Percentiles rank a stretch among this genome's conserved stretches.
These are phyloP conservation scores for Agaricus sinodeliciosus DNA, from an alignment of 768 basidiomycete genomes.

Conservation along the genomic window DNA sequence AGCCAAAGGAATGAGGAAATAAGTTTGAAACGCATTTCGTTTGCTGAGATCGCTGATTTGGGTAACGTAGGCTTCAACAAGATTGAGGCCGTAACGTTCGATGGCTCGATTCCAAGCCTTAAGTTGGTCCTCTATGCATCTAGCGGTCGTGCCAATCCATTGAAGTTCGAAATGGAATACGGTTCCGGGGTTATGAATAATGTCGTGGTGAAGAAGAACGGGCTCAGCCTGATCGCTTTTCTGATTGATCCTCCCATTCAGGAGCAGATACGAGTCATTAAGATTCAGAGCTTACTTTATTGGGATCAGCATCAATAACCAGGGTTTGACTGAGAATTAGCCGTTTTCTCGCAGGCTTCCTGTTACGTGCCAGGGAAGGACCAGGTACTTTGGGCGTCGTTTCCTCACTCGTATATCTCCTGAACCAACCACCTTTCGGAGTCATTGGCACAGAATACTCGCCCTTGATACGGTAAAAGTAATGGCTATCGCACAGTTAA, in stretches of 20 bases:
- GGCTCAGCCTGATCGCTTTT: constrained; percentile 85
- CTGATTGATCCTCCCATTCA: constrained; percentile 25
- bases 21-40: constrained; percentile 88
- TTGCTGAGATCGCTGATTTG: constrained; percentile 85
- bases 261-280: not conserved
- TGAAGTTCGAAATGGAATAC: constrained; percentile 97
- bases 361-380: constrained; percentile 29
- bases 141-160: constrained; percentile 93
- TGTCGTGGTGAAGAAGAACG: constrained; percentile 86
- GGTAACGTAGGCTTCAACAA: constrained; percentile 90
- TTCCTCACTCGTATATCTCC: constrained; percentile 44
- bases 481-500: constrained; percentile 47
- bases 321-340: constrained; percentile 83
- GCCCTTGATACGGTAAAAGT: constrained; percentile 79
- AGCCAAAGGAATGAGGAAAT: constrained; percentile 75
- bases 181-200: constrained; percentile 91
- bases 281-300: constrained; percentile 41
- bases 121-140: constrained; percentile 84
- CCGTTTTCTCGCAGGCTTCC: constrained; percentile 39
- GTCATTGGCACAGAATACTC: constrained; percentile 71
- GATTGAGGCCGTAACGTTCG: constrained; percentile 83
- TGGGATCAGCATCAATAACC: constrained; percentile 81
- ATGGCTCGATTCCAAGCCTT: constrained; percentile 76
- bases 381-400: constrained; percentile 20
- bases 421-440: constrained; percentile 65